Evolutionary conservation across 495 filamentous ascomycete species (phyloP).

Genomic region (Talaromyces liani): DNA sequence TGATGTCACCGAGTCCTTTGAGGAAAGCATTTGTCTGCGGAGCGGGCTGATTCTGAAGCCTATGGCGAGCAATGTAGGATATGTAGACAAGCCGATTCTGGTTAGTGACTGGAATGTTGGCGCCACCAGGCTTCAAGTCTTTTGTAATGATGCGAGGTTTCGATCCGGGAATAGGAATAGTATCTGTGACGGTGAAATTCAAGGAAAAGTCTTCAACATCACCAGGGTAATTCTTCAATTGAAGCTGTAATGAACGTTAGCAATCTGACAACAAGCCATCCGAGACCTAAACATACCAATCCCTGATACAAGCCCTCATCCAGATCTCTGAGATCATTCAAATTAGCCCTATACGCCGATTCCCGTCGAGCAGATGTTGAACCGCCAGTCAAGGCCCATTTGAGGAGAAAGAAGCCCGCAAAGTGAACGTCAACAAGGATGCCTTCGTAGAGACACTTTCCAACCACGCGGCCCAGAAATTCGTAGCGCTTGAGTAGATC

Average conservation of each 20-base stretch:
- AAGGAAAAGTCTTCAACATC: conserved; percentile 72
- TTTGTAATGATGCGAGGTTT: conserved; percentile 48
- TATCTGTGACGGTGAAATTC: conserved; percentile 87
- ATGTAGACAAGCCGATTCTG: conserved; percentile 91
- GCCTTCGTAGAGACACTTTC: conserved; percentile 96
- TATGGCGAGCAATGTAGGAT: conserved; percentile 78
- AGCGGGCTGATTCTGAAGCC: conserved; percentile 68
- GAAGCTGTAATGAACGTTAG: conserved; percentile 37
- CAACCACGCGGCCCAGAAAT: conserved; percentile 85
- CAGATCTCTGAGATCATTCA: conserved; percentile 89
- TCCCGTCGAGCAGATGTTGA: conserved; percentile 51
- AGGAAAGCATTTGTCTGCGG: conserved; percentile 83
- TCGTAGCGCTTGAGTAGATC: conserved; percentile 73
- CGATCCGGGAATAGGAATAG: conserved; percentile 49
- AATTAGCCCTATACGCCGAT: conserved; percentile 71
- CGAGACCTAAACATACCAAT: conserved; percentile 46
- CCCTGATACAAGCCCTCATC: conserved; percentile 94
- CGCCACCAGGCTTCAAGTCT: conserved; percentile 68
- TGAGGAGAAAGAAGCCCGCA: conserved; percentile 91
- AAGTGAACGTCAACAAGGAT: conserved; percentile 93
- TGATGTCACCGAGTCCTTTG: conserved; percentile 74
- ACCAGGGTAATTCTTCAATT: conserved; percentile 81
- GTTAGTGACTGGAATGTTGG: conserved; percentile 77
- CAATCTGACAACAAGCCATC: background rate
- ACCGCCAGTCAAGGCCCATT: conserved; percentile 78